Base-by-base conservation (phyloP, 192 early-diverging fungal species). In the Linnemannia zychae region DNA sequence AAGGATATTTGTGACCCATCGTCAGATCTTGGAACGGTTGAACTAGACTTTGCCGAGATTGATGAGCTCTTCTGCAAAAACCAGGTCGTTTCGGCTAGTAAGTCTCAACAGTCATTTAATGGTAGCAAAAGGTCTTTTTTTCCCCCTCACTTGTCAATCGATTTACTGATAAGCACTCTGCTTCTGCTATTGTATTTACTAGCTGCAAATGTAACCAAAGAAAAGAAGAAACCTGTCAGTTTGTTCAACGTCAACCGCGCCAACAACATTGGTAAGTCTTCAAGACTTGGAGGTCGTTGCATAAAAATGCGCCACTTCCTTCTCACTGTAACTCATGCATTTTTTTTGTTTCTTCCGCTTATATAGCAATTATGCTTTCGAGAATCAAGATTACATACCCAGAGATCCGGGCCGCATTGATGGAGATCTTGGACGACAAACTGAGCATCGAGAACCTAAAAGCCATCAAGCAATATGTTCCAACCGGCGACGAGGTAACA, bases 401-500 rank as follows among this genome's bases (percentile, higher is more conserved):
- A 48, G 91, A 92, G 17, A 92, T 92, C 28, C 88, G 89, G 11
- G 72, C 88, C 28, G 89, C 91, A 11, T 81, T 92, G 63, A 89
- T 89, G 88, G 85, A 89, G 70, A 88, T 92, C 60, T 81, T 89
- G 63, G 91, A 92, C 67, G 87, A 91, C 24, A 87, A 87, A 47
- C 71, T 92, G 37, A 87, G 87, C 1, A 83, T 91, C 34, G 91
- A 92, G 50, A 90, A 91, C 76, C 73, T 92, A 7, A 88, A 87
- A 72, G 78, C 88, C 1, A 88, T 92, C 57, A 88, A 90, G 68
- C 90, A 91, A 76, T 92, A 92, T 70, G 88, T 91, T 57, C 91
- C 91, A 9, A 88, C 85, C 15, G 80, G 82, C 65, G 90, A 92
- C 72, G 91, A 92, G 74, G 87, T 90, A 73, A 57, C 52, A 37